Base-by-base conservation (phyloP, 768 basidiomycete genomes). In the Cyathus striatus region DNA sequence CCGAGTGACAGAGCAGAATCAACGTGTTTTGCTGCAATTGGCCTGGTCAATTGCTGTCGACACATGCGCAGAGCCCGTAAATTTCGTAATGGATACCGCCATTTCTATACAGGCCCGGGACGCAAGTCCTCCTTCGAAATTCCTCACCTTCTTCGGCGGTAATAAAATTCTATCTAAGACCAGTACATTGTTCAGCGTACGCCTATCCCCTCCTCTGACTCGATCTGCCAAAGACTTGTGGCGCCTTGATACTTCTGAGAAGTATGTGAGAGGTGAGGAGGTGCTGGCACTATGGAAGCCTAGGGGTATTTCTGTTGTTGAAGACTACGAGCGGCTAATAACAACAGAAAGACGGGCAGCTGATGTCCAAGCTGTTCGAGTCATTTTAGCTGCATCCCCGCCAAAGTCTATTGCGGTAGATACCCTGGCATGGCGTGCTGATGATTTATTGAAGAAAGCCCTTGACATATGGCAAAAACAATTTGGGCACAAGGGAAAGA, bases 261-360 rank as follows among this genome's bases (percentile, higher is more conserved):
- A 92, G 60, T 97, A 94, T 62, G 93, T 99, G 0, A 77, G 84
- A 35, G 95, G 95, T 6, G 94, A 98, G 59, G 94, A 97, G 54
- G 62, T 72, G 3, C 72, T 98, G 22, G 81, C 76, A 5, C 61
- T 72, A 16, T 98, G 95, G 94, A 86, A 81, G 51, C 83, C 94
- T 34, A 77, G 94, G 35, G 90, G 94, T 6, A 75, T 97, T 21
- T 84, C 85, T 1, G 82, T 92, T 7, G 85, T 99, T 21, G 83
- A 95, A 50, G 95, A 97, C 56, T 87, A 90, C 56, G 70, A 71
- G 38, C 75, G 82, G 45, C 64, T 91, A n/a, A 71, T 84, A 12
- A 74, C 71, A 33, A 85, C 79, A 38, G 88, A 91, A 59, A 70
- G 73, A 26, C 74, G 81, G 27, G 79, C 88, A 9, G 91, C 90